These are phyloP conservation scores for Gentiana macrophylla DNA, from an alignment of 257 asterid species.

Conservation along the genomic window DNA sequence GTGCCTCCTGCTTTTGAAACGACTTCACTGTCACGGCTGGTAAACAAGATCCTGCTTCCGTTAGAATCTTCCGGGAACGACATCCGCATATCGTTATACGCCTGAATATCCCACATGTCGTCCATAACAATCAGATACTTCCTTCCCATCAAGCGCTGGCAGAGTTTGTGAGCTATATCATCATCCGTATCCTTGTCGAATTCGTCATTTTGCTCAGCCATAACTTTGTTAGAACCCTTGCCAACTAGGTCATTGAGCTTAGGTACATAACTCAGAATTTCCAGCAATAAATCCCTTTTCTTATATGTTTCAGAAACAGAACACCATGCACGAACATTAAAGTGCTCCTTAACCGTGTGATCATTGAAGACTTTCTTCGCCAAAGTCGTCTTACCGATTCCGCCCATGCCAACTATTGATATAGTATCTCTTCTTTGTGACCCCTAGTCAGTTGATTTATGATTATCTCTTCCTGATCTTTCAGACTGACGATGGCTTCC, in stretches of 20 bases:
- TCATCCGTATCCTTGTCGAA: neutral
- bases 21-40: no score
- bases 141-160: neutral
- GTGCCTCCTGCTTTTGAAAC: no score
- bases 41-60: no score
- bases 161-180: neutral
- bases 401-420: conserved; percentile 3
- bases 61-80: no score
- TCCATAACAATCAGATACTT: neutral
- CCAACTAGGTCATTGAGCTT: neutral
- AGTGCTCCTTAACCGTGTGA: neutral
- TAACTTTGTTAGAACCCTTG: neutral
- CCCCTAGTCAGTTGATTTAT: neutral
- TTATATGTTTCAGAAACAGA: neutral
- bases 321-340: neutral
- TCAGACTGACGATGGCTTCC: neutral
- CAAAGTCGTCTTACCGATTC: conserved; percentile 8
- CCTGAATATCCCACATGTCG: no score
- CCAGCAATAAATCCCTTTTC: neutral
- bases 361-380: neutral
- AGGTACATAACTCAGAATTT: neutral
- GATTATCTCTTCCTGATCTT: conserved; percentile 4
- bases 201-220: no score
- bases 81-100: no score
- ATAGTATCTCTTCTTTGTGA: neutral